Evolutionary conservation across 371 early-diverging fungal genomes (phyloP).

Genomic region (Parasitella parasitica): DNA sequence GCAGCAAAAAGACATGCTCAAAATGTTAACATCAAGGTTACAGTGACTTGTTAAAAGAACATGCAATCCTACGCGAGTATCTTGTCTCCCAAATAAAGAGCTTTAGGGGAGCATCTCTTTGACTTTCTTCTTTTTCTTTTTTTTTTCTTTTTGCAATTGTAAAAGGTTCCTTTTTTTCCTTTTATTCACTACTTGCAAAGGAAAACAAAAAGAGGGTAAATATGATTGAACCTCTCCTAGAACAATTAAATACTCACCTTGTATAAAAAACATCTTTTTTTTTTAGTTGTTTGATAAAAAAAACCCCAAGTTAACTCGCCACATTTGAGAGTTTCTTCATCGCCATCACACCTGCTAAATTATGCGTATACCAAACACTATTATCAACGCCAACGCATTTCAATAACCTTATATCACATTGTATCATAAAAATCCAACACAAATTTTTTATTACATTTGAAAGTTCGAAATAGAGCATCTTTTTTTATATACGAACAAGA

Average conservation of each 20-base stretch:
- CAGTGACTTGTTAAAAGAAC: background rate
- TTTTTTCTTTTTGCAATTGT: background rate
- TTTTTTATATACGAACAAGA: background rate
- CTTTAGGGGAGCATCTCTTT: background rate
- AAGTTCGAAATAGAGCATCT: background rate
- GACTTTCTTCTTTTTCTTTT: background rate
- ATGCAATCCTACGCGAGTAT: background rate
- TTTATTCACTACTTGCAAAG: background rate
- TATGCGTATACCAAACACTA: constrained; percentile 17
- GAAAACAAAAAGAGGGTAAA: background rate
- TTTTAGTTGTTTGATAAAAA: background rate
- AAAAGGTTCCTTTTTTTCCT: background rate
- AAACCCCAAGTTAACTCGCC: too few relatives aligned
- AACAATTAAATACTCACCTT: too few relatives aligned
- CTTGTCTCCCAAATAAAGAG: background rate
- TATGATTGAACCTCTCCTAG: too few relatives aligned
- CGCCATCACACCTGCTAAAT: background rate
- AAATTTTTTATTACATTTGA: background rate
- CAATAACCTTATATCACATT: background rate
- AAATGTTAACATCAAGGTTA: background rate
- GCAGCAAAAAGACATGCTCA: background rate
- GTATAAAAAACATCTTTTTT: too few relatives aligned
- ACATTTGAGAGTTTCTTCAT: background rate
- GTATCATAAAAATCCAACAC: constrained; percentile 10
- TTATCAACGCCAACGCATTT: background rate